Percentiles rank a stretch among this genome's conserved stretches.
These are phyloP conservation scores for Tardiomyces blankii DNA, from an alignment of 1,139 yeast genomes.

Conservation along the genomic window DNA sequence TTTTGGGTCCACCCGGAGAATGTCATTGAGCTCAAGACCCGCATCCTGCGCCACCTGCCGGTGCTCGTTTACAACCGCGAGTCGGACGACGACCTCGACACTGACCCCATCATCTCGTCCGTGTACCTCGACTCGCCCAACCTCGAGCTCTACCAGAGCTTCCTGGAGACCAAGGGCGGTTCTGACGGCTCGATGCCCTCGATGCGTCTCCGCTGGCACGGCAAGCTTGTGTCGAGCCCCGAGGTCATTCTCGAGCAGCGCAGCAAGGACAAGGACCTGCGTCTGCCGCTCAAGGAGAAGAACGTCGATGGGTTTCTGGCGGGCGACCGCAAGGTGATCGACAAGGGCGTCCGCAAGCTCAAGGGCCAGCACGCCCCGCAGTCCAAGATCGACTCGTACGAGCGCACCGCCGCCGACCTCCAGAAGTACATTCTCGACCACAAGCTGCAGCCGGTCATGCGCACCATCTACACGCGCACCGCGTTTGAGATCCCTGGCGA, in stretches of 20 bases:
- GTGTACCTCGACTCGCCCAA: slow-evolving; percentile 77
- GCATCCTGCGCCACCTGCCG: slow-evolving; percentile 86
- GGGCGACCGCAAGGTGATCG: slow-evolving; percentile 32
- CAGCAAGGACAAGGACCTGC: slow-evolving; percentile 28
- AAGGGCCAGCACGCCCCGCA: slow-evolving; percentile 40
- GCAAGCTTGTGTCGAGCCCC: slow-evolving; percentile 63
- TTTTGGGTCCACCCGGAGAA: slow-evolving; percentile 97
- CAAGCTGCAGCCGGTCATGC: slow-evolving; percentile 70
- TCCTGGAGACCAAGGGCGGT: slow-evolving; percentile 46
- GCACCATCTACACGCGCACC: slow-evolving; percentile 82
- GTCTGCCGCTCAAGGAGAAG: slow-evolving; percentile 68
- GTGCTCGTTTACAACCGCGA: slow-evolving; percentile 58
- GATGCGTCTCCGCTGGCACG: slow-evolving; percentile 84
- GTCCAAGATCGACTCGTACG: slow-evolving; percentile 39
- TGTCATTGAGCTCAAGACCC: slow-evolving; percentile 92
- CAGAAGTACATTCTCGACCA: slow-evolving; percentile 54
- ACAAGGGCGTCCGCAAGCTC: slow-evolving; percentile 41
- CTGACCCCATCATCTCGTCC: slow-evolving; percentile 76
- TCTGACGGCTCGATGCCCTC: slow-evolving; percentile 57
- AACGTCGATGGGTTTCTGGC: slow-evolving; percentile 53
- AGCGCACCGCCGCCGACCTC: slow-evolving; percentile 45
- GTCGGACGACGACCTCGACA: slow-evolving; percentile 28
- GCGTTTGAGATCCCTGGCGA: slow-evolving; percentile 99
- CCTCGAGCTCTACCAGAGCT: slow-evolving; percentile 79
- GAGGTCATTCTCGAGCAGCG: slow-evolving; percentile 76